Evolutionary conservation across 768 basidiomycete genomes (phyloP), one percentile per base, ranked within the genome.

Genomic region (Psilocybe subaeruginosa): DNA sequence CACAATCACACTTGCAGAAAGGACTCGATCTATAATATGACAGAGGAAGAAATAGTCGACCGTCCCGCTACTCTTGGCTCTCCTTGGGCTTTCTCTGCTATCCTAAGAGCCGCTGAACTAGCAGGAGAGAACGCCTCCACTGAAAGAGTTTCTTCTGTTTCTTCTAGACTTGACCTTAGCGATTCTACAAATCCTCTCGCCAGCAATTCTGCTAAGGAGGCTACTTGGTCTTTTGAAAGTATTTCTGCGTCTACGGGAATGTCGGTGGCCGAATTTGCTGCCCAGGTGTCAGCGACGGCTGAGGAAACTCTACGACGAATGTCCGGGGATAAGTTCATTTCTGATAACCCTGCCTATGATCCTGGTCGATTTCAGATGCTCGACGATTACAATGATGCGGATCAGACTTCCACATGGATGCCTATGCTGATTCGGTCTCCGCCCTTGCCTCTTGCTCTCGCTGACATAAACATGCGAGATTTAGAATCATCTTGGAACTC

Each of bases 251-350:
- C 73, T 54, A 72, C 75, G 56, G 77, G 76, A 33, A 65, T 77
- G 46, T 72, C 74, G 39, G 64, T 75, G 2, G 68, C 74, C 29
- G 66, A 72, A 33, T 69, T 78, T 48, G 73, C 73, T 27, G 69
- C 70, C 19, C 74, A 76, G n/a, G 68, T 78, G 14, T 73, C 78
- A 9, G 72, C 73, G 19, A 72, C 74, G 8, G 75, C 75, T 27
- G 70, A 76, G 33, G 64, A 69, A n/a, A 72, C 77, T 23, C 66
- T 77, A 31, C 68, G 69, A 52, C 66, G 69, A 37, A 66, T 76
- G 62, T 63, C 66, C 3, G 58, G 55, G n/a, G 49, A 56, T 39
- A 59, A 63, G 27, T 23, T 62, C 54, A 50, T 39, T 12, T 23
- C 14, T 8, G 6, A 59, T 11, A 14, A 39, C 23, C 46, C 51